Percentiles rank a stretch among this genome's conserved stretches.
These are phyloP conservation scores for Paramecium sexaurelia DNA, from an alignment of 73 alveolate species.

Conservation along the genomic window DNA sequence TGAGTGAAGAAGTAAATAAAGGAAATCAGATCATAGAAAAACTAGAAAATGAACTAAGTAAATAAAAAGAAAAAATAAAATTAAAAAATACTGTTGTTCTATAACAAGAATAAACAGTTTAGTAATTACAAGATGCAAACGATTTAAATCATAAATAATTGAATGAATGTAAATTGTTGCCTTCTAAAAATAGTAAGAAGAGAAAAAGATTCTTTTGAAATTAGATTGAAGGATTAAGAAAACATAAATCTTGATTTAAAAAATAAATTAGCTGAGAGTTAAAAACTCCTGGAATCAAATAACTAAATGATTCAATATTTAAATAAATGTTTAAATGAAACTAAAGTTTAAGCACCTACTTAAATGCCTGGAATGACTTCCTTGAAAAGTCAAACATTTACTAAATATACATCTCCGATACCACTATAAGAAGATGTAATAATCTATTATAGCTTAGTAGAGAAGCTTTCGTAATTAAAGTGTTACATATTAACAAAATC, in stretches of 20 bases:
- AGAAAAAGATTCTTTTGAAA: conserved; percentile 62
- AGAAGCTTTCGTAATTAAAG: conserved; percentile 38
- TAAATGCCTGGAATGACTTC: not conserved
- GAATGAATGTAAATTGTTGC: conserved; percentile 33
- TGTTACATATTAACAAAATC: conserved; percentile 8
- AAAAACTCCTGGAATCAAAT: conserved; percentile 46
- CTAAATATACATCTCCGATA: not conserved
- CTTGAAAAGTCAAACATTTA: conserved; percentile 35
- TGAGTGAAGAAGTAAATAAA: conserved; percentile 59
- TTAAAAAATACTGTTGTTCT: conserved; percentile 46
- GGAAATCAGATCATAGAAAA: conserved; percentile 63
- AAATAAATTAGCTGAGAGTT: conserved; percentile 42
- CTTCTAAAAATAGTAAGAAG: conserved; percentile 39
- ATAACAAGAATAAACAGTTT: conserved; percentile 41
- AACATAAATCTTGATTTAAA: conserved; percentile 43
- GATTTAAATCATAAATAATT: conserved; percentile 53
- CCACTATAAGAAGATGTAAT: conserved; percentile 54
- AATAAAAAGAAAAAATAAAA: conserved; percentile 59
- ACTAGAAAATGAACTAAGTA: conserved; percentile 37
- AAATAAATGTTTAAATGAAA: conserved; percentile 45
- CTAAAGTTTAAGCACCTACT: conserved; percentile 28
- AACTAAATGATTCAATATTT: conserved; percentile 53
- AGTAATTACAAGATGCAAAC: conserved; percentile 41
- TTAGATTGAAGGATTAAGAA: conserved; percentile 26
- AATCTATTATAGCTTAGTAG: not conserved